Evolutionary conservation across 768 basidiomycete species (phyloP), one percentile per base, ranked within the genome.

Genomic region (Boletus eberwhitei): DNA sequence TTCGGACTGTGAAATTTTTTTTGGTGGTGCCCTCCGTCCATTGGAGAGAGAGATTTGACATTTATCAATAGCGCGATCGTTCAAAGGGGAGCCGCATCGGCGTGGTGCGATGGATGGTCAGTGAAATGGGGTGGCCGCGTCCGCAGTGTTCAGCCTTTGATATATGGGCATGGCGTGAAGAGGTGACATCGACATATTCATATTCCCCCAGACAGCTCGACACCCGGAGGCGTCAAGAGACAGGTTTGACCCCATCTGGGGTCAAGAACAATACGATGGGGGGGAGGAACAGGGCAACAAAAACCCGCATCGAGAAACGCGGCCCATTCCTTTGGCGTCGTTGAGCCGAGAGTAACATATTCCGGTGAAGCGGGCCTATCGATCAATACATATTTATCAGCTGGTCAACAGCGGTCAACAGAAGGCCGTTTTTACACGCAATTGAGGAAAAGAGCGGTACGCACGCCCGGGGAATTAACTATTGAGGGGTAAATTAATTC

Each of bases 401-500:
- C 48, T 41, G 43, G 40, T 59, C 59, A 58, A 64, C 64, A 64
- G 61, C 43, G 47, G 49, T 52, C 55, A 63, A 48, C 40, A 53
- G 38, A 54, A 57, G 52, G 54, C 51, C 54, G 57, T 35, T 31
- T 52, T 61, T 61, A 38, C 62, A 53, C 46, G 50, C 57, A 46
- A 11, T 40, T 37, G 58, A 53, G 45, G 57, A 42, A 54, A 39
- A 41, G 43, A n/a, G 45, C 32, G 44, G 32, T 37, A 34, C 24
- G 43, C 49, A 53, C 45, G 49, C 52, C n/a, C 43, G 29, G 41
- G 38, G 46, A 50, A 50, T 55, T 68, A 38, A 46, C 69, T 58
- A 66, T 66, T 59, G 64, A 43, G n/a, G 54, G 68, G 60, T 63
- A 66, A 60, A 71, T 70, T 71, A 63, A 72, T 55, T 41, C 37